These are phyloP conservation scores for Akanthomyces dipterigenus DNA, from an alignment of 2,329 filamentous ascomycete genomes.

Conservation along the genomic window DNA sequence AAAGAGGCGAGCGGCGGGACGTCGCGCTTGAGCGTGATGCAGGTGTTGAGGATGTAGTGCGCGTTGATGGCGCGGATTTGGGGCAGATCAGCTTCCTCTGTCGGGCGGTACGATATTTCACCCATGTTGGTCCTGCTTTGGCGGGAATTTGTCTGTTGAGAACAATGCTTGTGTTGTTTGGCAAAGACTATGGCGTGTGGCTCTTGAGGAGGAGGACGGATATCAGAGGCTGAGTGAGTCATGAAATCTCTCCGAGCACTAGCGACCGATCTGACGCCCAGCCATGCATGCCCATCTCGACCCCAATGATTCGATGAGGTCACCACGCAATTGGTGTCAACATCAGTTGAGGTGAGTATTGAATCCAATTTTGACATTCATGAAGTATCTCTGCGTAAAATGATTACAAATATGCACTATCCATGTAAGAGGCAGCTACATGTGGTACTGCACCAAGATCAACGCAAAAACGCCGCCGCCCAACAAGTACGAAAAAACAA, in stretches of 20 bases:
- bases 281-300: too few relatives aligned
- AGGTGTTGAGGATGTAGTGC: background rate
- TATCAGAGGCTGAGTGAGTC: too few relatives aligned
- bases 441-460: background rate
- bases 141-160: too few relatives aligned
- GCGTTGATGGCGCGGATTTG: background rate
- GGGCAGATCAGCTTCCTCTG: background rate
- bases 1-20: background rate
- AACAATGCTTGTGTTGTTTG: too few relatives aligned
- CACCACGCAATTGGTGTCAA: background rate
- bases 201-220: too few relatives aligned
- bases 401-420: background rate
- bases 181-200: too few relatives aligned
- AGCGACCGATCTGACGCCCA: too few relatives aligned
- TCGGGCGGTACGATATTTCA: background rate
- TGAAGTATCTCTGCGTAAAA: background rate
- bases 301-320: background rate
- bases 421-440: background rate
- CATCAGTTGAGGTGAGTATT: too few relatives aligned
- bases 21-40: background rate
- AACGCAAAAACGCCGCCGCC: constrained; percentile 3
- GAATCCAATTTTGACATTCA: background rate
- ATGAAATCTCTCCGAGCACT: too few relatives aligned
- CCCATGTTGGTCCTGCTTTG: background rate
- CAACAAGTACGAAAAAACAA: background rate